Evolutionary conservation across 2,329 filamentous ascomycete species (phyloP), one percentile per base, ranked within the genome.

Genomic region (Aspergillus fructus): DNA sequence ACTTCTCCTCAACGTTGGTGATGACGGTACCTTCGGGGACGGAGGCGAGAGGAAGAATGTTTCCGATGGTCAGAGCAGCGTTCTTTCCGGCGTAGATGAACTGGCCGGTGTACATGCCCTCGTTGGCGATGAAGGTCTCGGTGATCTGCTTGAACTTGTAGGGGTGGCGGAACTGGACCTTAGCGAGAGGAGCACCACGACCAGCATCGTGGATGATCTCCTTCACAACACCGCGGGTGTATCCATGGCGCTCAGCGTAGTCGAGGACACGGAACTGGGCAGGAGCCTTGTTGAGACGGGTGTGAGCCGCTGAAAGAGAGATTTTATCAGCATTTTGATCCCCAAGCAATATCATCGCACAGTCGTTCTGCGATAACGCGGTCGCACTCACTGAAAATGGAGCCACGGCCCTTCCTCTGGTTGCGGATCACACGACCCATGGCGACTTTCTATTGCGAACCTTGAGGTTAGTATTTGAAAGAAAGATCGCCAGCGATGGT

Each of bases 21-120:
- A 99, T 87, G 73, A 99, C 93, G 81, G 94, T 99, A 91, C 94
- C 94, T 86, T 99, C 94, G 70, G 94, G 94, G 79, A 97, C 90
- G 77, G 90, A 91, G 77, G 87, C 86, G 71, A 99, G 88, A 68
- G 94, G 94, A 65, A 99, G 91, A 78, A 99, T 83, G 87, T 99
- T 99, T 81, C 94, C 94, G 80, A 99, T 89, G 76, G 90, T 97
- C 76, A 99, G 87, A 69, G 89, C 85, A 74, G 94, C 94, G 84
- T 96, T 94, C 91, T 99, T 99, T 79, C 94, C 94, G 78, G 93
- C 94, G 83, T 99, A 99, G 89, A 99, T 92, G 87, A 99, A 99
- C 83, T 99, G 94, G 79, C 94, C 94, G 70, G 94, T 97, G 91
- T 97, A 99, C 93, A 97, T 97, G 85, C 94, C 94, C 86, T 97